phyloP scores from a whole-genome alignment of 2,329 filamentous ascomycete genomes.

The Gaeumannomyces tritici region DNA sequence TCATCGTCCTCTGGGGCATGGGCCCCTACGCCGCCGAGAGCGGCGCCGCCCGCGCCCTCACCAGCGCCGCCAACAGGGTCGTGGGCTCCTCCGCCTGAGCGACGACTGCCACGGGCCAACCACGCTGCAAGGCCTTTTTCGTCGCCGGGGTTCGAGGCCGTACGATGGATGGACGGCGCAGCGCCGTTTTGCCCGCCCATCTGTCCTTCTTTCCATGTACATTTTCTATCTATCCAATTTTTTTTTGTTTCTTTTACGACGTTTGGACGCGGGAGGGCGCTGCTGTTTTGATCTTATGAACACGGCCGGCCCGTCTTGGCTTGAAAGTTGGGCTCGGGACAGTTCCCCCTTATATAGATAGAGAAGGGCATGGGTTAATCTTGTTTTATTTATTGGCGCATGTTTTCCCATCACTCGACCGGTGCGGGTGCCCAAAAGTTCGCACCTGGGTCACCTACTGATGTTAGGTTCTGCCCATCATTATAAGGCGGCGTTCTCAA shows the following conservation, averaged over 20 bases:
- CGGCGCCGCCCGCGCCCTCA: constrained; percentile 38
- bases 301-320: not conserved
- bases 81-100: no score
- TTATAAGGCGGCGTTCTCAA: not conserved
- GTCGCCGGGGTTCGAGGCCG: no score
- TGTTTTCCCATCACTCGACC: not conserved
- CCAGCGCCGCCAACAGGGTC: constrained; percentile 38
- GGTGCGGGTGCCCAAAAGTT: not conserved
- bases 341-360: not conserved
- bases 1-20: constrained; percentile 58
- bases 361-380: not conserved
- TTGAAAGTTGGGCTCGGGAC: not conserved
- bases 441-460: no score
- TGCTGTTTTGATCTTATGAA: not conserved
- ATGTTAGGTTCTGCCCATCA: no score
- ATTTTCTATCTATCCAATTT: not conserved
- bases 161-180: not conserved
- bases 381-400: not conserved
- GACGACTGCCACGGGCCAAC: no score
- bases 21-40: constrained; percentile 52
- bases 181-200: not conserved
- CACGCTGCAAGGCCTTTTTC: no score
- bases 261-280: not conserved
- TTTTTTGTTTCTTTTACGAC: not conserved
- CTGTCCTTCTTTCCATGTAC: not conserved